Percentiles rank a stretch among this genome's conserved stretches.
Conservation (phyloP, 1,284 basidiomycete genomes). For the Mycena citricolor region DNA sequence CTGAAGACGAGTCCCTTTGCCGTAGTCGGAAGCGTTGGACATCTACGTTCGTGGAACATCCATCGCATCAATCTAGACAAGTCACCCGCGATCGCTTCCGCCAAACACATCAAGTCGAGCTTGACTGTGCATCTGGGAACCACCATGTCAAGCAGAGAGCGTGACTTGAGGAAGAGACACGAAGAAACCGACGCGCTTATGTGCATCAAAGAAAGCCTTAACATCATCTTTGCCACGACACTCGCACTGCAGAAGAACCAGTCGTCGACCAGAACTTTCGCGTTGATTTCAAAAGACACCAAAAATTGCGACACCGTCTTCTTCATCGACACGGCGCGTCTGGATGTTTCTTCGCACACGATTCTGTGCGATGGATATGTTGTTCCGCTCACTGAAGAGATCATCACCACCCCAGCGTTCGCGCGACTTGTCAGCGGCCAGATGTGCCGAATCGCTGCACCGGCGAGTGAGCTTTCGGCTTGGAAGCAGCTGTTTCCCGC, state of each 20-base stretch:
- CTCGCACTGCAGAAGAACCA: constrained; percentile 22
- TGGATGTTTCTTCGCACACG: constrained; percentile 33
- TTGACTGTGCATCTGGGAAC: constrained; percentile 29
- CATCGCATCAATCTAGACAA: constrained; percentile 29
- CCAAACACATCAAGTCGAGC: constrained; percentile 23
- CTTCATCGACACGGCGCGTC: constrained; percentile 29
- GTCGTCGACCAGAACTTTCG: constrained; percentile 21
- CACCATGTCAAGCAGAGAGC: constrained; percentile 33
- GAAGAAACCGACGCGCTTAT: constrained; percentile 25
- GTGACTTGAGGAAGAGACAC: constrained; percentile 24
- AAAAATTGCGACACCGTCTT: constrained; percentile 29
- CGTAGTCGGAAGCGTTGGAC: constrained; percentile 16
- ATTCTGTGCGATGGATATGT: constrained; percentile 34
- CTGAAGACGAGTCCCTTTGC: constrained; percentile 30
- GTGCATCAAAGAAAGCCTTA: constrained; percentile 30
- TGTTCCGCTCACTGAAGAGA: constrained; percentile 26
- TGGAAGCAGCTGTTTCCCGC: constrained; percentile 40
- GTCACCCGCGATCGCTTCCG: constrained; percentile 25
- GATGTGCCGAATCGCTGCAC: constrained; percentile 18
- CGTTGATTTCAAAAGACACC: constrained; percentile 20
- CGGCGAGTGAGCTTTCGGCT: constrained; percentile 28
- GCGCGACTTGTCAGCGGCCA: no score
- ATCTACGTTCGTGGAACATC: constrained; percentile 30
- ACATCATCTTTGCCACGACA: constrained; percentile 26
- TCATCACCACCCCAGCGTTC: constrained; percentile 13